Percentiles rank a stretch among this genome's conserved stretches.
Conservation (phyloP, 768 basidiomycete genomes). For the Xerocomellus chrysenteron region DNA sequence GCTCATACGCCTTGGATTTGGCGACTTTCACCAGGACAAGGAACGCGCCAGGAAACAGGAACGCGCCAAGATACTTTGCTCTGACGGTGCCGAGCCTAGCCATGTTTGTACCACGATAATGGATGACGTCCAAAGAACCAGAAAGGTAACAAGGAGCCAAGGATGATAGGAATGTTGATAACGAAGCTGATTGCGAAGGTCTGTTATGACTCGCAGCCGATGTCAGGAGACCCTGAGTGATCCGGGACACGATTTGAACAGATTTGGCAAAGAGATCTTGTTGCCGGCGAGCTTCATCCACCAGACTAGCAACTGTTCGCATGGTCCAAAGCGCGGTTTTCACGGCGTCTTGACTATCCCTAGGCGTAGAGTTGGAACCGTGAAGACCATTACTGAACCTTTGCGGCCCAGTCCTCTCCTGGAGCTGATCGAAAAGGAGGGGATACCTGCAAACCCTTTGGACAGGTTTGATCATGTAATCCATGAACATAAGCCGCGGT, state of each 20-base stretch:
- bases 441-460: constrained; percentile 97
- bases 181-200: constrained; percentile 39
- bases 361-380: not conserved
- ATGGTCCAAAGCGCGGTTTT: constrained; percentile 63
- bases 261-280: constrained; percentile 68
- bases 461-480: constrained; percentile 96
- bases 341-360: constrained; percentile 14
- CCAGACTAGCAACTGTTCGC: constrained; percentile 71
- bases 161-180: constrained; percentile 62
- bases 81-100: constrained; percentile 52
- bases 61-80: constrained; percentile 87
- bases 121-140: constrained; percentile 87
- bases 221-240: constrained; percentile 41
- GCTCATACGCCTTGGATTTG: constrained; percentile 80
- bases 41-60: constrained; percentile 85
- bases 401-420: constrained; percentile 11
- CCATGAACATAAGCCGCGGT: constrained; percentile 61
- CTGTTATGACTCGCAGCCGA: constrained; percentile 28
- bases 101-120: constrained; percentile 51
- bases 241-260: constrained; percentile 64
- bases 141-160: constrained; percentile 78
- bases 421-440: constrained; percentile 77
- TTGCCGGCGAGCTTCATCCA: constrained; percentile 75
- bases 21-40: constrained; percentile 83
- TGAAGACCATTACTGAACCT: not conserved